Conservation (phyloP, 1,284 basidiomycete species). For the Puccinia novopanici region DNA sequence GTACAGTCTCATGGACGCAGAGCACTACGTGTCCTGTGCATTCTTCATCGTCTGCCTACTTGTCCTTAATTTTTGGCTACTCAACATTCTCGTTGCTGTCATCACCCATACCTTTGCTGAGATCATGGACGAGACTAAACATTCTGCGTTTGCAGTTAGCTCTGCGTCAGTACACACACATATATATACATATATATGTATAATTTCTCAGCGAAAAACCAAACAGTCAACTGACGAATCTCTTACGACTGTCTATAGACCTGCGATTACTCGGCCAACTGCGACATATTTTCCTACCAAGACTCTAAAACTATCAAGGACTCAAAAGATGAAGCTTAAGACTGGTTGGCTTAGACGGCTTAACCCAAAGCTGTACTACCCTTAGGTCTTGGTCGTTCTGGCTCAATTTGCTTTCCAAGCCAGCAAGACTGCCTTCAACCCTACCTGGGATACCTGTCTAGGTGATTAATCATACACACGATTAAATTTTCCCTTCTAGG, state of each 20-base stretch:
- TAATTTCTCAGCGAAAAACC: background rate
- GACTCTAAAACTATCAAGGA: constrained; percentile 61
- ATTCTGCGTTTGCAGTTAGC: constrained; percentile 85
- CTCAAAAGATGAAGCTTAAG: constrained; percentile 55
- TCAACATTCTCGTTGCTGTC: constrained; percentile 93
- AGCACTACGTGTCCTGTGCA: constrained; percentile 81
- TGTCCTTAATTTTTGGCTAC: constrained; percentile 61
- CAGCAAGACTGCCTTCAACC: constrained; percentile 68
- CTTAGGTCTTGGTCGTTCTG: constrained; percentile 66
- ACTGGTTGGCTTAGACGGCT: constrained; percentile 36
- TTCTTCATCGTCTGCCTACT: constrained; percentile 77
- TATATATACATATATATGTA: background rate
- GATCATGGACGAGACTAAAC: constrained; percentile 82
- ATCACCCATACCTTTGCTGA: constrained; percentile 93
- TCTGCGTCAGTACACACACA: constrained; percentile 58
- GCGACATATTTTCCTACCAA: background rate
- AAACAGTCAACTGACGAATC: constrained; percentile 29
- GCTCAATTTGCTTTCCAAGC: constrained; percentile 73
- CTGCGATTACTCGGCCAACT: constrained; percentile 56
- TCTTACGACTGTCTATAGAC: constrained; percentile 58
- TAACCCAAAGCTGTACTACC: constrained; percentile 36
- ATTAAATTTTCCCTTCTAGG: background rate
- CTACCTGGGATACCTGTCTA: constrained; percentile 61
- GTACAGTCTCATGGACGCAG: constrained; percentile 89
- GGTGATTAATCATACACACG: background rate